Evolutionary conservation across 805 yeast species (phyloP), one percentile per base, ranked within the genome.

Genomic region (Clavispora vitiphila): DNA sequence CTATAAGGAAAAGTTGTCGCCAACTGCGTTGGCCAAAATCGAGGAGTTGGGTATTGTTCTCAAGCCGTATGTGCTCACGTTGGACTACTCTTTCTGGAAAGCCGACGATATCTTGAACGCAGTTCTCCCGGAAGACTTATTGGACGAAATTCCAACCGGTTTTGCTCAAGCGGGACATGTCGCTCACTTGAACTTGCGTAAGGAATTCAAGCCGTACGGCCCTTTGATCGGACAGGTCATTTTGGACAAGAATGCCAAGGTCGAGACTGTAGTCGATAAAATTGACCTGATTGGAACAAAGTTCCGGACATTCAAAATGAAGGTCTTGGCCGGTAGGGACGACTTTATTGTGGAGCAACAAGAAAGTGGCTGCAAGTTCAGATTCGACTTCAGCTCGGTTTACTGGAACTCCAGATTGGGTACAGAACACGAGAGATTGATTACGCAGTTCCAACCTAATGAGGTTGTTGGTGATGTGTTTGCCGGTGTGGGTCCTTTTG

Each of bases 401-500:
- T 93, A 95, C 64, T 93, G 99, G 99, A 93, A 93, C 60, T 87
- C 97, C 12, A 76, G 99, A 51, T 71, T 93, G 38, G 91, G 89
- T 51, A 86, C 96, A 0, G 99, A 93, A 56, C 99, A 93, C 61
- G 91, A 81, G 36, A 71, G 98, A 44, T 65, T 93, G 34, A 83
- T 93, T 3, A 58, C 65, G 1, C 71, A 69, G 43, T 83, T 86
- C 53, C 53, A 75, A 32, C 70, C 77, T 4, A 83, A 84, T 8
- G 84, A 83, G 44, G 85, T 88, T 6, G 85, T 95, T 0, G 87
- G 88, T 54, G 99, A 93, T 67, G 97, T 89, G 0, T 86, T 95
- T 79, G 98, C 96, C 1, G 99, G 99, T 36, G 98, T 93, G 2
- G 99, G 99, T 0, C 99, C 99, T 4, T 93, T 95, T 68, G 91